phyloP scores from a whole-genome alignment of 768 basidiomycete genomes.

The Lactarius deliciosus region DNA sequence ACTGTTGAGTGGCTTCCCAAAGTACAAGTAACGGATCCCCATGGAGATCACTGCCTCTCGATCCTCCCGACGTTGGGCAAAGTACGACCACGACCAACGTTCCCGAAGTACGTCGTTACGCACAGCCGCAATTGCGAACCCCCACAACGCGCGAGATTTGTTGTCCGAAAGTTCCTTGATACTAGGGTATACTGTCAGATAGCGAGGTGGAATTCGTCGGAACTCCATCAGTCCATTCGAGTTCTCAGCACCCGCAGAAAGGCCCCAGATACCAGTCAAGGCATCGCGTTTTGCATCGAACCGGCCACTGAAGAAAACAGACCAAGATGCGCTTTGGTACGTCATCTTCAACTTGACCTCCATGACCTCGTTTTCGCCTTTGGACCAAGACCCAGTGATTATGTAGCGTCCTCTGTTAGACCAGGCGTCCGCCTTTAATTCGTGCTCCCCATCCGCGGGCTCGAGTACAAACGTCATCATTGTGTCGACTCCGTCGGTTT shows the following conservation, averaged over 20 bases:
- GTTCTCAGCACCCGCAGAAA: background rate
- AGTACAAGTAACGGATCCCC: constrained; percentile 29
- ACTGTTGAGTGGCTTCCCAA: constrained; percentile 27
- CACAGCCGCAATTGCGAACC: constrained; percentile 34
- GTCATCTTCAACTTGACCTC: constrained; percentile 27
- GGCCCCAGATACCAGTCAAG: constrained; percentile 16
- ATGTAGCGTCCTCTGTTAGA: constrained; percentile 21
- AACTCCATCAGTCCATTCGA: constrained; percentile 29
- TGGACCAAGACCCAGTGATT: constrained; percentile 26
- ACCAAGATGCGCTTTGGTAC: constrained; percentile 17
- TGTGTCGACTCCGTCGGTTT: background rate
- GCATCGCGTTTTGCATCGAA: constrained; percentile 18
- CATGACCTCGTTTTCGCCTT: constrained; percentile 20
- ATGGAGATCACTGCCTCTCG: constrained; percentile 32
- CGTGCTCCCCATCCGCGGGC: constrained; percentile 14
- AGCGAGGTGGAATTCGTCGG: constrained; percentile 31
- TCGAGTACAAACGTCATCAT: constrained; percentile 23
- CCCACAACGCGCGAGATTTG: constrained; percentile 35
- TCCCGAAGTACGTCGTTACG: constrained; percentile 30
- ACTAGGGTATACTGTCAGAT: constrained; percentile 33
- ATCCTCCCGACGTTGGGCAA: constrained; percentile 34
- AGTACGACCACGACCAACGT: constrained; percentile 36
- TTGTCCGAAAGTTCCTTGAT: constrained; percentile 31
- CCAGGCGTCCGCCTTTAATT: constrained; percentile 23
- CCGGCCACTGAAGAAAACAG: constrained; percentile 9